Conservation (phyloP, 2,329 filamentous ascomycete species). For the Arachnopeziza araneosa region DNA sequence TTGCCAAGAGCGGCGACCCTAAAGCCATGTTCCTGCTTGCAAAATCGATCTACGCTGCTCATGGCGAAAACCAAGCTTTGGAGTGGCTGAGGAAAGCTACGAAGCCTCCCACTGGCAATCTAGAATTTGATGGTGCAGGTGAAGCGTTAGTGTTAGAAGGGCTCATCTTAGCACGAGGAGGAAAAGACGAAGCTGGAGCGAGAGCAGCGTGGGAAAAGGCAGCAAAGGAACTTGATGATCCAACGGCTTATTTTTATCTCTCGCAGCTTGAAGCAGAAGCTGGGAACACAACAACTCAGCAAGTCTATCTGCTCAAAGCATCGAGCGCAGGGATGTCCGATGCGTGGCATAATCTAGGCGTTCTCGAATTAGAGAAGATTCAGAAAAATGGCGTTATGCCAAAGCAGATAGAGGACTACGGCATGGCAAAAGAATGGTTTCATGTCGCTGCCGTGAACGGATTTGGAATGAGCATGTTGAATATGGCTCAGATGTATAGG, state of each 20-base stretch:
- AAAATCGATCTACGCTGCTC: constrained; percentile 18
- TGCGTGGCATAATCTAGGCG: constrained; percentile 29
- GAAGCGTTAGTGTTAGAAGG: constrained; percentile 24
- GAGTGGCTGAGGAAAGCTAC: constrained; percentile 23
- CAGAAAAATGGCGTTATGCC: constrained; percentile 1
- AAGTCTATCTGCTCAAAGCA: constrained; percentile 27
- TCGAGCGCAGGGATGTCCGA: constrained; percentile 26
- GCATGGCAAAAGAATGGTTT: constrained; percentile 28
- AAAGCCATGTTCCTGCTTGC: constrained; percentile 28
- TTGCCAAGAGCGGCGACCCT: constrained; percentile 25
- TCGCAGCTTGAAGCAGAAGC: constrained; percentile 16
- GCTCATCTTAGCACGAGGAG: constrained; percentile 13
- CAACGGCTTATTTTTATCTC: constrained; percentile 28
- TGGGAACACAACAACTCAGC: constrained; percentile 10
- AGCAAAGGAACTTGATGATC: constrained; percentile 27
- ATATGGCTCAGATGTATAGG: constrained; percentile 24
- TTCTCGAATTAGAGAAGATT: constrained; percentile 20
- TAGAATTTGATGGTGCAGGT: constrained; percentile 23
- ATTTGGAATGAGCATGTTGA: constrained; percentile 26
- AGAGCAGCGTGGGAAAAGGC: constrained; percentile 24
- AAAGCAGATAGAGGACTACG: constrained; percentile 18
- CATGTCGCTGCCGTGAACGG: constrained; percentile 23
- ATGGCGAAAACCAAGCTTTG: constrained; percentile 19
- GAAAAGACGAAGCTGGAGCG: constrained; percentile 15
- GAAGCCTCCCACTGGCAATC: constrained; percentile 8